Evolutionary conservation across 148 eudicot species (phyloP), one percentile per base, ranked within the genome.

Genomic region (Chenopodium berlandieri): DNA sequence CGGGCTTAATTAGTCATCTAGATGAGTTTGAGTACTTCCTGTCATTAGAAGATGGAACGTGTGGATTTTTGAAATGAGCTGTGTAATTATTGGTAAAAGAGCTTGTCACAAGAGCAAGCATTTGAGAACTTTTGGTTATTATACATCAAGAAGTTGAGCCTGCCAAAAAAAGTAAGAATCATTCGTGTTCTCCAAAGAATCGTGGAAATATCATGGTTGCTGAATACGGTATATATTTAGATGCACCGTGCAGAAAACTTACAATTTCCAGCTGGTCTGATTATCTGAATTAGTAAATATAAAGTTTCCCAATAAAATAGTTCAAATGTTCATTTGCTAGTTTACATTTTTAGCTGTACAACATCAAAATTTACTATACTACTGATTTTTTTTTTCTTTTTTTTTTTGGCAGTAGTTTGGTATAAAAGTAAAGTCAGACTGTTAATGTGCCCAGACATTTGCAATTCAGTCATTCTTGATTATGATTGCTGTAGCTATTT

Each of bases 21-120:
- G 37, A 9, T 67, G 34, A 67, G 37, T 67, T 47, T 20, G 17
- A 44, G 0, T 47, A 0, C 48, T 22, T 46, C 30, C 2, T 11
- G 7, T 69, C 10, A 19, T 2, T 9, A 67, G 16, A 2, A 25
- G 54, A 14, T 52, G 66, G 25, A 30, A 13, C 14, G 2, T 30
- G 22, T 17, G 30, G 4, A 63, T 32, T n/a, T 79, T 25, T 67
- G 63, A 12, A 50, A 30, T 71, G 75, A 19, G 52, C 27, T n/a
- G 46, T 50, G 16, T 70, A 22, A 6, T n/a, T 25, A 16, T 37
- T 46, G 62, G 52, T 27, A 25, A 37, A 37, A 27, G 34, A 23
- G 37, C 44, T 75, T 58, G 78, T 76, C 78, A 34, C 20, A 75
- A 10, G 44, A 69, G n/a, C 22, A 16, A 69, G n/a, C 22, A 16